Evolutionary conservation across 2,329 filamentous ascomycete genomes (phyloP).

Genomic region (Aspergillus floridensis): DNA sequence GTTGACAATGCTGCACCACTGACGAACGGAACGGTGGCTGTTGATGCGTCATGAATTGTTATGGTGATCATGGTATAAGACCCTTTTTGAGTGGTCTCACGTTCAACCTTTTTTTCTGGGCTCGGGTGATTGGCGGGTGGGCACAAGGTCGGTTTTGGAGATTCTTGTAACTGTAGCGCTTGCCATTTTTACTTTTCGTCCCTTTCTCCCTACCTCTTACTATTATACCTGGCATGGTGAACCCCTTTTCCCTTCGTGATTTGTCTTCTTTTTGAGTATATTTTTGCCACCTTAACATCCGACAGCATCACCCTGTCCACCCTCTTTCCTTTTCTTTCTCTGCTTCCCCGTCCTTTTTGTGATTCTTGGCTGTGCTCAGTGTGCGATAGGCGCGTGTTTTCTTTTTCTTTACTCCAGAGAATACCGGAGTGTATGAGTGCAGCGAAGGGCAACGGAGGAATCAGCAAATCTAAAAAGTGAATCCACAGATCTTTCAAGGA

Average conservation of each 20-base stretch:
- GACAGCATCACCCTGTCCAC: background rate
- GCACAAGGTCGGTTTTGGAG: background rate
- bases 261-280: slow-evolving; percentile 2
- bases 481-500: background rate
- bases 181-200: background rate
- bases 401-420: background rate
- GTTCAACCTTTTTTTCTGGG: background rate
- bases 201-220: background rate
- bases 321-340: background rate
- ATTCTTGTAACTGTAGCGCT: slow-evolving; percentile 6
- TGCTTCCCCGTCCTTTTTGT: background rate
- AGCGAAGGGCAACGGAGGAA: background rate
- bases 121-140: background rate
- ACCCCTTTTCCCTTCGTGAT: slow-evolving; percentile 3
- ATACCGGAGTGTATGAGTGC: background rate
- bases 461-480: background rate
- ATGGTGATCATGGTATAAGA: slow-evolving; percentile 9
- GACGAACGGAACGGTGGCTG: slow-evolving; percentile 56
- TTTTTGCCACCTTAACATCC: background rate
- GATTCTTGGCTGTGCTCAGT: background rate
- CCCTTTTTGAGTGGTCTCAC: background rate
- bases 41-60: slow-evolving; percentile 47
- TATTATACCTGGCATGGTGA: background rate
- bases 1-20: slow-evolving; percentile 40
- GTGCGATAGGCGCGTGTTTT: background rate